Base-by-base conservation (phyloP, 1,139 yeast species). In the Saccharomyces pastorianus region DNA sequence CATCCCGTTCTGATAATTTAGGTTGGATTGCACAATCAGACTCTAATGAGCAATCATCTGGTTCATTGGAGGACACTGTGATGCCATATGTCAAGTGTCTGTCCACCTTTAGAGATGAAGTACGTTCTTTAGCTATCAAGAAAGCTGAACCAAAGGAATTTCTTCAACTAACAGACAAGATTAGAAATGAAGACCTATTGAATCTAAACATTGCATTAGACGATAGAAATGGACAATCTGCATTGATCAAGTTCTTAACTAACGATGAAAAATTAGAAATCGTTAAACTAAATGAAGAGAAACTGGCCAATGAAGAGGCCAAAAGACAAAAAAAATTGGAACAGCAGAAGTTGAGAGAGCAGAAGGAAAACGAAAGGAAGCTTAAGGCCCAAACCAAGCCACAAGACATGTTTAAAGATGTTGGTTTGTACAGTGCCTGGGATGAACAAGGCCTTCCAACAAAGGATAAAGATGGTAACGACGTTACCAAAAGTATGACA, bases 391-490 rank as follows among this genome's bases (percentile, higher is more conserved):
- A 82, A 65, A 63, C 84, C 5, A 70, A 82, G 6, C 96, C 98
- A 1, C 58, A 69, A 46, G 91, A 87, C 25, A 71, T 93, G 81
- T 93, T 91, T 73, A 79, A 77, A 63, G 80, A 80, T 55, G 70
- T 61, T 2, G 74, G 73, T 23, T 56, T 61, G 51, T 93, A 81
- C 68, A 71, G 81, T 7, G 87, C 81, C 64, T 93, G 95, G 88
- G 98, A 93, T 66, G 91, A 79, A 31, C 72, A 77, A 42, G 99
- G 99, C 1, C 57, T 93, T 26, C 99, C 99, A 14, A 76, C 83
- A 0, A 84, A 83, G 66, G 90, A 85, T 59, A 77, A 73, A 47
- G 82, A 81, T 14, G 99, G 98, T 9, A 89, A 84, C 63, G 96
- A 90, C 55, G 78, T 91, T 14, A 80, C 95, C 51, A 93, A 93